phyloP scores from a whole-genome alignment of 768 basidiomycete species.

The Psilocybe sp. region DNA sequence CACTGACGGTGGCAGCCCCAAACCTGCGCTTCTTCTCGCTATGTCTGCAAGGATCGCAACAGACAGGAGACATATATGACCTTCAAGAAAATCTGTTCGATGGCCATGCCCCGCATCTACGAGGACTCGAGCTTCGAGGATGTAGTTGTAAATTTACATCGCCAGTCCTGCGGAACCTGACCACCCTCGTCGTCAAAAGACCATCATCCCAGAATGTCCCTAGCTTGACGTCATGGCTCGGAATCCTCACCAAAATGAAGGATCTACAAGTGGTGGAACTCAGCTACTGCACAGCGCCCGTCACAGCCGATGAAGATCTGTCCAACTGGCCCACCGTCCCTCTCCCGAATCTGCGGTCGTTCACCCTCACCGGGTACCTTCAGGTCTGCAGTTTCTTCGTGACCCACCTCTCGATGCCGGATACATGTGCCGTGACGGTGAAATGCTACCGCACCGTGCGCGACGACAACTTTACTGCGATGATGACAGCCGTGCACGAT shows the following conservation, averaged over 20 bases:
- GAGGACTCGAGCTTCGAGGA: slow-evolving; percentile 4
- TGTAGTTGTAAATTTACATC: neutral
- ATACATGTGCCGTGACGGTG: neutral
- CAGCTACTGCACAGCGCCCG: neutral
- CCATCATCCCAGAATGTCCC: neutral
- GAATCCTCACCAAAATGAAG: neutral
- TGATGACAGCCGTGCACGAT: neutral
- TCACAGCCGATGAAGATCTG: neutral
- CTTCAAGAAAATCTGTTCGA: neutral
- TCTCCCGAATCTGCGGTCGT: slow-evolving; percentile 1
- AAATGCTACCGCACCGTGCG: neutral
- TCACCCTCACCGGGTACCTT: neutral
- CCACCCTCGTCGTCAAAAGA: neutral
- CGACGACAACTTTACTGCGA: neutral
- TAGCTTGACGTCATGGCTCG: neutral
- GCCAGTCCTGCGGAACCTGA: slow-evolving; percentile 1
- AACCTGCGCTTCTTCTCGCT: neutral
- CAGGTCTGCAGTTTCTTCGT: neutral
- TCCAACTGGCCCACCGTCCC: neutral
- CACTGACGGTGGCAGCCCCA: neutral
- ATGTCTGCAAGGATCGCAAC: neutral
- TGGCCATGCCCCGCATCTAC: neutral
- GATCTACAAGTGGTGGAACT: neutral
- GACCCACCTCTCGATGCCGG: neutral
- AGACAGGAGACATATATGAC: neutral